Evolutionary conservation across 2,329 filamentous ascomycete species (phyloP).

Genomic region (Penicillium sp.): DNA sequence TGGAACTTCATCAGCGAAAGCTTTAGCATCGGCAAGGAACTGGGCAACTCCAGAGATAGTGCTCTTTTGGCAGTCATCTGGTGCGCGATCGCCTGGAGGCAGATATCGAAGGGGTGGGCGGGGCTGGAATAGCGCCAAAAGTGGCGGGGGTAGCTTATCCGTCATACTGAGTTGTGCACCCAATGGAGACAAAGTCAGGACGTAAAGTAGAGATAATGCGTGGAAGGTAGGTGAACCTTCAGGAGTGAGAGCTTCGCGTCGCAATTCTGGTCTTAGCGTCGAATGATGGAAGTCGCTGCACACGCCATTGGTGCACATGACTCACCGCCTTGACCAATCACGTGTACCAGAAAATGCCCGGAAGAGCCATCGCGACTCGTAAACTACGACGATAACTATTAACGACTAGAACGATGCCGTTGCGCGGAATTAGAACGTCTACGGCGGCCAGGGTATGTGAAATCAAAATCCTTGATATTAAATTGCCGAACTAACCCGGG

Average conservation of each 20-base stretch:
- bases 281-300: slow-evolving; percentile 12
- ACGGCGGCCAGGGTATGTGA: slow-evolving; percentile 56
- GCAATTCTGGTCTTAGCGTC: slow-evolving; percentile 16
- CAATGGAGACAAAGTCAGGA: slow-evolving; percentile 16
- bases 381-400: slow-evolving; percentile 4
- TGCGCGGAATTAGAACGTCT: slow-evolving; percentile 52
- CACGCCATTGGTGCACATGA: not conserved
- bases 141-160: slow-evolving; percentile 89
- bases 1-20: slow-evolving; percentile 73
- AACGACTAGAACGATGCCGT: slow-evolving; percentile 39
- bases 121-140: slow-evolving; percentile 91
- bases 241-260: slow-evolving; percentile 22
- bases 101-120: slow-evolving; percentile 89
- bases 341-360: slow-evolving; percentile 29
- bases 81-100: slow-evolving; percentile 75
- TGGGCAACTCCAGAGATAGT: slow-evolving; percentile 70
- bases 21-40: slow-evolving; percentile 69
- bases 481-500: slow-evolving; percentile 3
- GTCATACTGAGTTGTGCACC: slow-evolving; percentile 64
- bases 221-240: slow-evolving; percentile 12
- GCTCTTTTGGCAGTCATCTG: slow-evolving; percentile 75
- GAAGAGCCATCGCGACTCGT: slow-evolving; percentile 13
- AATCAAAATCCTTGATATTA: not conserved
- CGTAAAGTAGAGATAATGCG: slow-evolving; percentile 15
- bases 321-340: slow-evolving; percentile 2